Base-by-base conservation (phyloP, 2,329 filamentous ascomycete species). In the Pseudopithomyces maydicus region DNA sequence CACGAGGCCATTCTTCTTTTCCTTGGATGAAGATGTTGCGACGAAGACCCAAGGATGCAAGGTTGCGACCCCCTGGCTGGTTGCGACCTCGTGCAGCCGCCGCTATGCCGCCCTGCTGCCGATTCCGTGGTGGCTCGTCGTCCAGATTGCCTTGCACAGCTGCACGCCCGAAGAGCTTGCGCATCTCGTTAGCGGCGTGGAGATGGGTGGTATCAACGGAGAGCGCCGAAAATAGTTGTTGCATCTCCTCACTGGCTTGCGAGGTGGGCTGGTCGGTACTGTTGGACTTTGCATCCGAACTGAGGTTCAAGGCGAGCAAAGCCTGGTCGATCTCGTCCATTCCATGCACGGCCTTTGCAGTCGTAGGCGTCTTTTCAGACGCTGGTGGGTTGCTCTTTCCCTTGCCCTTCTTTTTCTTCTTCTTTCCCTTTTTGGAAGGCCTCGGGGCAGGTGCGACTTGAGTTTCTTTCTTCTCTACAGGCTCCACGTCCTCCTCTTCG, bases 171-270 rank as follows among this genome's bases (percentile, higher is more conserved):
- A 91, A 91, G 0, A 91, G 78, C 62, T 83, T 85, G 55, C 87
- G 89, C 92, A 99, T 97, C 79, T 99, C 95, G 69, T 97, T 96
- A 35, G 89, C 82, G 7, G 91, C 91, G 71, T 94, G 93, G 11
- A 99, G 84, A 65, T 92, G 86, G 63, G 90, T 85, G 0, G 88
- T 85, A 64, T 90, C 88, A 50, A 91, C 79, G 2, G 82, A 78
- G 0, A 91, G 78, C 12, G 90, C 74, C 19, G 81, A 73, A 57
- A 78, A 75, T 73, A 84, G 59, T 80, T 80, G 81, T 47, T 83
- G 75, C 45, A 78, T 72, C 49, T 78, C 77, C 52, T 75, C 73
- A 55, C 76, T 72, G 22, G 71, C 54, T 10, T 63, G 56, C 5
- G 64, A 52, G 11, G 58, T 61, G 45, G 54, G 62, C 45, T 54